phyloP scores from a whole-genome alignment of 306 rosid genomes.

The Ochetophila trinervis region DNA sequence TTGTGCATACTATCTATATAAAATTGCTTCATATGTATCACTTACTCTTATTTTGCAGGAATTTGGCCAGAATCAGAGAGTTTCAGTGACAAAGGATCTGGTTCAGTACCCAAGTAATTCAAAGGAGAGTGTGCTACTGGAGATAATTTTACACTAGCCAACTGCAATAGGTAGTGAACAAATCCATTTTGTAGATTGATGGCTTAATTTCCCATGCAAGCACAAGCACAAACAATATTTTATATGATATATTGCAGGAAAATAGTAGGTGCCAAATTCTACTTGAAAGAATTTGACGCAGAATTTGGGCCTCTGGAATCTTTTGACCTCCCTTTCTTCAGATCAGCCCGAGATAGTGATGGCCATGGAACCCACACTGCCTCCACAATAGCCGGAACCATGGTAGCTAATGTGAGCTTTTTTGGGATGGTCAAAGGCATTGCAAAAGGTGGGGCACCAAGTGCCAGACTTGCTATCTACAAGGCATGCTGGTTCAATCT shows the following conservation, averaged over 20 bases:
- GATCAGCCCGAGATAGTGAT: slow-evolving; percentile 51
- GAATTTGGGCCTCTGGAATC: slow-evolving; percentile 49
- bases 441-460: slow-evolving; percentile 64
- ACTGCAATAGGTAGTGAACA: slow-evolving; percentile 58
- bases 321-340: slow-evolving; percentile 34
- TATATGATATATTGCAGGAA: slow-evolving; percentile 37
- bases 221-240: neutral
- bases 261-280: slow-evolving; percentile 58
- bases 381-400: slow-evolving; percentile 68
- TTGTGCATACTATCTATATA: neutral
- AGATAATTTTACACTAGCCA: slow-evolving; percentile 52
- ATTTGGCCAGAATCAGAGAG: slow-evolving; percentile 78
- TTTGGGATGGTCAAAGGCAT: slow-evolving; percentile 59
- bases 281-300: slow-evolving; percentile 44
- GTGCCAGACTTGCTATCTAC: slow-evolving; percentile 67
- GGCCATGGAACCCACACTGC: slow-evolving; percentile 82
- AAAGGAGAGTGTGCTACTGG: slow-evolving; percentile 66
- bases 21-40: slow-evolving; percentile 3
- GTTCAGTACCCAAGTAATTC: slow-evolving; percentile 56
- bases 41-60: slow-evolving; percentile 31
- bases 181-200: neutral
- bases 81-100: slow-evolving; percentile 62
- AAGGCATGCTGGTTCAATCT: slow-evolving; percentile 64
- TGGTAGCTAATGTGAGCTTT: slow-evolving; percentile 43
- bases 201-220: neutral